A percentile compares a stretch with the other conserved stretches of the same genome.
These are phyloP conservation scores for Cryptosporidium muris DNA, from an alignment of 169 alveolate species.

Conservation along the genomic window DNA sequence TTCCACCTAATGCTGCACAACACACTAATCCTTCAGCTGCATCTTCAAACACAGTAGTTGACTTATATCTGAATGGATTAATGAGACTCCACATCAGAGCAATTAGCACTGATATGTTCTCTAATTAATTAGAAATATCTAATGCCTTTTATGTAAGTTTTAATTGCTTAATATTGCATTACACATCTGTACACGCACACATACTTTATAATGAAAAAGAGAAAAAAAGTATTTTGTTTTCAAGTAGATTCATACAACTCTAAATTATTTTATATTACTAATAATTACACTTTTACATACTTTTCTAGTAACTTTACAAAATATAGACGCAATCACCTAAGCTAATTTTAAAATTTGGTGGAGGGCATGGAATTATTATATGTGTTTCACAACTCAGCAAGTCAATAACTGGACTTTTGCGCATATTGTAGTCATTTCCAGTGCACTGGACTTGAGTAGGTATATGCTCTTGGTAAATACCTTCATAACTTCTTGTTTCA, in stretches of 20 bases:
- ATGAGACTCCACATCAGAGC: slow-evolving; percentile 47
- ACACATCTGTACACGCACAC: too few species aligned
- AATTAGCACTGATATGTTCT: not conserved
- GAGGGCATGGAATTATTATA: slow-evolving; percentile 37
- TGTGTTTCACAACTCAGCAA: slow-evolving; percentile 23
- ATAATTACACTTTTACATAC: not conserved
- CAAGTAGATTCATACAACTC: not conserved
- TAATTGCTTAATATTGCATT: too few species aligned
- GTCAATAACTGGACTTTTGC: slow-evolving; percentile 3
- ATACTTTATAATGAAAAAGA: not conserved
- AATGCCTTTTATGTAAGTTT: too few species aligned
- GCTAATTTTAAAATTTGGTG: slow-evolving; percentile 14
- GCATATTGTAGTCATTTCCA: not conserved
- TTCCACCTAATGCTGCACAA: slow-evolving; percentile 65
- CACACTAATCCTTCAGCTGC: slow-evolving; percentile 28
- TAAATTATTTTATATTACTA: not conserved
- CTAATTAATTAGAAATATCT: not conserved
- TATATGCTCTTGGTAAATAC: not conserved
- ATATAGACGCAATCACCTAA: slow-evolving; percentile 26
- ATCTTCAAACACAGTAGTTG: slow-evolving; percentile 35
- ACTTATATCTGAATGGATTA: slow-evolving; percentile 15
- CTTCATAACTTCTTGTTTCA: not conserved
- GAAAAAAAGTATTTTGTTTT: not conserved
- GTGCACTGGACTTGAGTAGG: not conserved
- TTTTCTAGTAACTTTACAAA: not conserved